Evolutionary conservation across 495 filamentous ascomycete genomes (phyloP), one percentile per base, ranked within the genome.

Genomic region (Xylaria flabelliformis): DNA sequence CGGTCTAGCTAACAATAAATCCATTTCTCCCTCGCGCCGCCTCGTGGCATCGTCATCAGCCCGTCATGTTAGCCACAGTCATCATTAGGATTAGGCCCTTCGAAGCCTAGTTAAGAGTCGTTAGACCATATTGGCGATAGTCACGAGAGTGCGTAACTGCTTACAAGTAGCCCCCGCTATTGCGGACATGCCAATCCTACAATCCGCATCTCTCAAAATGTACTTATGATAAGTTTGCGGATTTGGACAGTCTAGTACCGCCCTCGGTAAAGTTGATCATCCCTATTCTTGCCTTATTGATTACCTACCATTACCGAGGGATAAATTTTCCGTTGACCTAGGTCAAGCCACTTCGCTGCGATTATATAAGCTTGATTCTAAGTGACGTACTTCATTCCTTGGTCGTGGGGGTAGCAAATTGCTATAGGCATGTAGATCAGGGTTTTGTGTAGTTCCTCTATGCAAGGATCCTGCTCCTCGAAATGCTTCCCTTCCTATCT

Each of bases 1-100:
- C 58, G 58, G 58, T 61, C 58, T 61, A 41, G 58, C 34, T 61
- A 61, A 61, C 58, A 61, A 61, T 61, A 61, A 39, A 36, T 13
- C 13, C 10, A 4, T 61, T 21, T 10, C 12, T 10, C 34, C 9
- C 29, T 29, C 17, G 15, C 53, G 24, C 13, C 8, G 34, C 34
- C 34, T 39, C n/a, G 34, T 61, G 58, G 34, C 21, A 4, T 61
- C 34, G 58, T 61, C 58, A 61, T 39, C 34, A 61, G 32, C 58
- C 9, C 32, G 26, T 39, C 58, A 21, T 21, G 8, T 41, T 21
- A 61, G 32, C 58, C 56, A 32, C 29, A 34, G 32, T 59, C 56
- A 59, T 17, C 56, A 19, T 59, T 32, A 36, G 6, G 32, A 36
- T 59, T 59, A 59, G 17, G 53, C 56, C 56, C 32, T 36, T 59